Base-by-base conservation (phyloP, 2,329 filamentous ascomycete species). In the Fusarium redolens region DNA sequence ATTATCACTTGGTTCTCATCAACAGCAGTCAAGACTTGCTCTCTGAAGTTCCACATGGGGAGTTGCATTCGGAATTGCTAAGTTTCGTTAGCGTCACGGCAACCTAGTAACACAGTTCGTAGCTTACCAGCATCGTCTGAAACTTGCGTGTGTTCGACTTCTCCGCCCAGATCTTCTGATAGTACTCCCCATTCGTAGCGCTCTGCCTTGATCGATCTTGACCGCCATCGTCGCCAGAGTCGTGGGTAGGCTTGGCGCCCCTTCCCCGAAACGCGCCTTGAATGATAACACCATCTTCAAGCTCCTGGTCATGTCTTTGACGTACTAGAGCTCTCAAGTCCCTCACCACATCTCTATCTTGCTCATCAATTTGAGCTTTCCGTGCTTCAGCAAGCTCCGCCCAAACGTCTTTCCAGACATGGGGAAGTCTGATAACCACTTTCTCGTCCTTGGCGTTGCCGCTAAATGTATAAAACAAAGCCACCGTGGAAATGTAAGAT, bases 41-140 rank as follows among this genome's bases (percentile, higher is more conserved):
- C 85, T 73, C 91, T 92, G 80, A 96, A 98, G 17, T 89, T 87
- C 89, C 93, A 98, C 86, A 99, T 97, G 0, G 96, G 96, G 22
- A 99, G 88, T 75, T 92, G 92, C 86, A 90, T 92, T 62, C 96
- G 91, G 37, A 88, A 90, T 79, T 88, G 83, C 81, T 86, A 11
- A 13, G 10, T 33, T 14, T 45, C 30, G 65, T 78, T 40, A 78
- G 71, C 64, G 41, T 60, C 55, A 31, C 20, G 35, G 12, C 8
- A 33, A 22, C 10, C 13, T 17, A 43, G 38, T 25, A 20, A 11
- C 37, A 30, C 11, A 22, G 35, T 20, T 11, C 35, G 44, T 51
- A 28, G 79, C 86, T 82, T 76, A 89, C 87, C 59, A 96, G 87
- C 96, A 99, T 98, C 12, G 86, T 85, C 75, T 94, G 91, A 78